These are phyloP conservation scores for Strobilomyces dryophilus DNA, from an alignment of 768 basidiomycete genomes.

Conservation along the genomic window DNA sequence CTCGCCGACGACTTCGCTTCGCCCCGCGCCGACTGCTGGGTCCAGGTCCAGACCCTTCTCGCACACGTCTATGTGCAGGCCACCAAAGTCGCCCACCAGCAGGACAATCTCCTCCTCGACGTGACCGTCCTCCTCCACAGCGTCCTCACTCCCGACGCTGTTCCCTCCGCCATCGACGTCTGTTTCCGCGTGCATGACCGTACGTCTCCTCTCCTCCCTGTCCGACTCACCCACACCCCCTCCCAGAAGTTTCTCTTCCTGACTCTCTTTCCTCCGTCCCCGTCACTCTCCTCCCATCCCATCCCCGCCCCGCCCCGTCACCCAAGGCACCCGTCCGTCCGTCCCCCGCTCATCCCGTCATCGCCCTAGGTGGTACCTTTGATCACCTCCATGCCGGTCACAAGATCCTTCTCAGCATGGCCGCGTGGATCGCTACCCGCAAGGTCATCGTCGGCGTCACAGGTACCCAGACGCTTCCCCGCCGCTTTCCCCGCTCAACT, in stretches of 20 bases:
- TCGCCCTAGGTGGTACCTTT: constrained; percentile 93
- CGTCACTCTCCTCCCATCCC: constrained; percentile 16
- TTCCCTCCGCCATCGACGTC: constrained; percentile 37
- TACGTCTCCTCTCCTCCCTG: constrained; percentile 23
- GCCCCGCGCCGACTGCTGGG: constrained; percentile 52
- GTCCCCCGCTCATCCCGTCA: constrained; percentile 49
- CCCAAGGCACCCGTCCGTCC: not conserved
- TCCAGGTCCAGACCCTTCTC: constrained; percentile 68
- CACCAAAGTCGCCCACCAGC: constrained; percentile 65
- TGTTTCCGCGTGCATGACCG: constrained; percentile 44
- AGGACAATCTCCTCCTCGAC: constrained; percentile 67
- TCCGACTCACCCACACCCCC: constrained; percentile 3
- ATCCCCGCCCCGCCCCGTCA: constrained; percentile 4
- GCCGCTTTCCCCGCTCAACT: constrained; percentile 9
- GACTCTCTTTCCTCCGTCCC: constrained; percentile 37
- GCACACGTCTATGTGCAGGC: constrained; percentile 84
- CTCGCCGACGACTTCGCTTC: constrained; percentile 57
- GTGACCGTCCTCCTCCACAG: constrained; percentile 73
- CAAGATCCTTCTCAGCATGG: constrained; percentile 94
- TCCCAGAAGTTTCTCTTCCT: constrained; percentile 37
- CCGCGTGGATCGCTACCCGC: constrained; percentile 69
- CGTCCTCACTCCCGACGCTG: constrained; percentile 41
- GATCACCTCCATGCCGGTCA: constrained; percentile 98
- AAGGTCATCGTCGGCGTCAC: constrained; percentile 92
- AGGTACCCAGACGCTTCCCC: constrained; percentile 38